Conservation (phyloP, 139 green algal species). For the Chlorokybus atmophyticus region DNA sequence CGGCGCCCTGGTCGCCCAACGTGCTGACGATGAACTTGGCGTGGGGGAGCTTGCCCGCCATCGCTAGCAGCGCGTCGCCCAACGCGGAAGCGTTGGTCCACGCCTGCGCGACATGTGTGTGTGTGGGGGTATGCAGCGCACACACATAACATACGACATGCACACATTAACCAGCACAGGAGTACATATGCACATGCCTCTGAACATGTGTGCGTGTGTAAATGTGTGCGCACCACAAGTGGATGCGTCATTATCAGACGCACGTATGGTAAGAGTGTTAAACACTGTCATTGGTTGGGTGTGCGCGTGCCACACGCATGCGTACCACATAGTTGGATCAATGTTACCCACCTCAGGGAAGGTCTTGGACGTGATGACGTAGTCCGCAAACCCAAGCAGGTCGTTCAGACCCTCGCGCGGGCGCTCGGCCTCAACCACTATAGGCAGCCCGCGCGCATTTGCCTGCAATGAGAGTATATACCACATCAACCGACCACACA, state of each 20-base stretch:
- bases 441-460: slow-evolving; percentile 6
- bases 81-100: slow-evolving; percentile 51
- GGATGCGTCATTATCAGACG: too few species aligned
- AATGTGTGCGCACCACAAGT: background rate
- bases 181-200: too few species aligned
- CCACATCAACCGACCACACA: background rate
- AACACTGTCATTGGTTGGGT: too few species aligned
- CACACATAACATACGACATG: too few species aligned
- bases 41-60: slow-evolving; percentile 43
- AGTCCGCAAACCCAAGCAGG: slow-evolving; percentile 59
- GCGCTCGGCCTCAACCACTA: slow-evolving; percentile 74
- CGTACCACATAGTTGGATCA: too few species aligned
- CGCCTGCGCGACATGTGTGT: slow-evolving; percentile 11
- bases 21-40: slow-evolving; percentile 52
- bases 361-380: slow-evolving; percentile 53
- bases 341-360: slow-evolving; percentile 51
- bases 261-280: too few species aligned
- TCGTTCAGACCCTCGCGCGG: slow-evolving; percentile 39
- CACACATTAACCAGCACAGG: too few species aligned
- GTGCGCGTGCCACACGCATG: too few species aligned
- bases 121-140: background rate
- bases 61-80: slow-evolving; percentile 57
- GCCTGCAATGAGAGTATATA: background rate
- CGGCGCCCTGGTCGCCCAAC: slow-evolving; percentile 43
- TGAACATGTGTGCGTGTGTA: slow-evolving; percentile 1